phyloP scores from a whole-genome alignment of 2,329 filamentous ascomycete genomes.

The Phoma sp. region DNA sequence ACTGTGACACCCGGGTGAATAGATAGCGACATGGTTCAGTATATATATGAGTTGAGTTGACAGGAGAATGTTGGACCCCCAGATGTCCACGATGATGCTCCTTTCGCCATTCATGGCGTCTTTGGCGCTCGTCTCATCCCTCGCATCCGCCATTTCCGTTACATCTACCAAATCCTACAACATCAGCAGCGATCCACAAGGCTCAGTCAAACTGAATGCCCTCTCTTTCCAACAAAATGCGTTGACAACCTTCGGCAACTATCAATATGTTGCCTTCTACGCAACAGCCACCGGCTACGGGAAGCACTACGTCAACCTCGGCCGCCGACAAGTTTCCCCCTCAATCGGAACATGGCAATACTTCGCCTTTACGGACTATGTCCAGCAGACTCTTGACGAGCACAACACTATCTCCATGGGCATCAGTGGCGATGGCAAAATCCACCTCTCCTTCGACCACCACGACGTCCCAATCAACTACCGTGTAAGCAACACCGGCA shows the following conservation, averaged over 20 bases:
- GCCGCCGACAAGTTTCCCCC: conserved; percentile 53
- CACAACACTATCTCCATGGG: conserved; percentile 63
- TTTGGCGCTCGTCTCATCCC: conserved; percentile 21
- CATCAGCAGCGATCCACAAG: conserved; percentile 44
- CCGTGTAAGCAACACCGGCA: conserved; percentile 39
- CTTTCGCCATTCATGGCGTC: conserved; percentile 16
- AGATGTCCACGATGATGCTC: conserved; percentile 25
- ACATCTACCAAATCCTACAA: conserved; percentile 38
- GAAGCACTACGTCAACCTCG: conserved; percentile 54
- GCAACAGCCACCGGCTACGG: conserved; percentile 41
- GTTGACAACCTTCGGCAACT: conserved; percentile 56
- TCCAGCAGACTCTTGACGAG: conserved; percentile 59
- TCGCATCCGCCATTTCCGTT: conserved; percentile 33
- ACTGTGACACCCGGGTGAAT: conserved; percentile 10
- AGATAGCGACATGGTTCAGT: conserved; percentile 2
- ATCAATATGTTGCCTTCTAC: conserved; percentile 61
- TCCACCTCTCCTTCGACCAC: conserved; percentile 62
- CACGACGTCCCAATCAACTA: conserved; percentile 52
- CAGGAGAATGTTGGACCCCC: background rate
- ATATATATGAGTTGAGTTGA: conserved; percentile 3
- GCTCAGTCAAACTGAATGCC: conserved; percentile 53
- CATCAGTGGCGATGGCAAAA: conserved; percentile 61
- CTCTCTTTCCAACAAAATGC: conserved; percentile 60
- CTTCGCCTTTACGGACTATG: conserved; percentile 58
- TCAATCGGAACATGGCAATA: conserved; percentile 54